phyloP scores from a whole-genome alignment of 2,329 filamentous ascomycete species.

The Orbilia javanica region DNA sequence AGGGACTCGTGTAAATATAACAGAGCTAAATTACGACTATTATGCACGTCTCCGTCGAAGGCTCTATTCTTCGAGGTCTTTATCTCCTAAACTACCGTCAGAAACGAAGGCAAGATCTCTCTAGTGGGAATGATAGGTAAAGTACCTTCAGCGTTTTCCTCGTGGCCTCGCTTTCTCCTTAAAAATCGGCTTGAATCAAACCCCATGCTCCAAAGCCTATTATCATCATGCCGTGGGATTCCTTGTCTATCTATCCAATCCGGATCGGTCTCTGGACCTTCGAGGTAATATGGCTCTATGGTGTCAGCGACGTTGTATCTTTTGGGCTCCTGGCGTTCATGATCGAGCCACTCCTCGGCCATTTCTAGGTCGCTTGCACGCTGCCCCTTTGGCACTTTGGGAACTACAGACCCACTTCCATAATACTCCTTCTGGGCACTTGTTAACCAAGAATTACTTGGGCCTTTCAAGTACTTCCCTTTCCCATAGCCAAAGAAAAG shows the following conservation, averaged over 20 bases:
- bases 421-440: not conserved
- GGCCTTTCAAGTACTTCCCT: not conserved
- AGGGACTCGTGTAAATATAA: no score
- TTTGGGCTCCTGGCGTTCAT: not conserved
- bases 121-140: not conserved
- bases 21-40: no score
- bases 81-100: not conserved
- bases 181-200: not conserved
- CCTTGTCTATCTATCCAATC: not conserved
- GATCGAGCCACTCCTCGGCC: not conserved
- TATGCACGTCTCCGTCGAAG: no score
- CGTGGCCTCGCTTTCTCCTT: not conserved
- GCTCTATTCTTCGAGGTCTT: no score
- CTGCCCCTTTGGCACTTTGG: not conserved
- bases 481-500: not conserved
- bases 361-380: not conserved
- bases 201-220: not conserved
- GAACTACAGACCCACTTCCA: not conserved
- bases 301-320: not conserved
- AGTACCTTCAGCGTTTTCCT: not conserved
- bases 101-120: not conserved
- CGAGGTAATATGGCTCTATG: slow-evolving; percentile 7
- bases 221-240: not conserved
- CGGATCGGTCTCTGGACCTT: not conserved
- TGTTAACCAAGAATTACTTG: not conserved